Percentiles rank a stretch among this genome's conserved stretches.
Evolutionary conservation across 176 grass and related monocot species (phyloP).

Genomic region (Chrysopogon serrulatus): DNA sequence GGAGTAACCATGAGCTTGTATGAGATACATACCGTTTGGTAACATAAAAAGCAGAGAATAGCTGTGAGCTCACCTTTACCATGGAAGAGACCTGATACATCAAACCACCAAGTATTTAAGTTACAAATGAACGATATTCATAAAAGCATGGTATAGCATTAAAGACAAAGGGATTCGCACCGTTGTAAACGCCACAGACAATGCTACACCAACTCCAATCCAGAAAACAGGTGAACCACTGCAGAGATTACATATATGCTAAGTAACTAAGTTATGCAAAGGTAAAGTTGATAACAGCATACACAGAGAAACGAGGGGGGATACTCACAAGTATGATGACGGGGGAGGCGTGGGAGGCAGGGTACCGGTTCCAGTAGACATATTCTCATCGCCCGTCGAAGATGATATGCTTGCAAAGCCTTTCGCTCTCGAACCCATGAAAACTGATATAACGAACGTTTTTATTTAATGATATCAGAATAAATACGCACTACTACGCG

Average conservation of each 20-base stretch:
- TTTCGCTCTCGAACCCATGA: conserved; percentile 42
- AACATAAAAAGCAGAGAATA: conserved; percentile 7
- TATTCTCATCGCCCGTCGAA: conserved; percentile 38
- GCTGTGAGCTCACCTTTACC: conserved; percentile 78
- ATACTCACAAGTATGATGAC: conserved; percentile 49
- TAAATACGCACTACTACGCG: background rate
- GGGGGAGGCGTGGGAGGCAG: conserved; percentile 45
- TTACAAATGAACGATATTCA: conserved; percentile 4
- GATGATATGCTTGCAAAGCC: conserved; percentile 66
- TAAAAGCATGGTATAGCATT: conserved; percentile 27
- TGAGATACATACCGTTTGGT: conserved; percentile 22
- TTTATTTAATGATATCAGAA: conserved; percentile 5
- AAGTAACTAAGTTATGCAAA: background rate
- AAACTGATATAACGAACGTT: conserved; percentile 1
- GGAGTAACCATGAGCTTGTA: background rate
- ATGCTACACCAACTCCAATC: conserved; percentile 90
- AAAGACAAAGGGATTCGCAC: conserved; percentile 40
- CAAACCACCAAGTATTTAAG: conserved; percentile 20
- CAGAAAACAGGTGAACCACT: conserved; percentile 96
- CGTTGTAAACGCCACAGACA: conserved; percentile 71
- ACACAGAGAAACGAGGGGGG: background rate
- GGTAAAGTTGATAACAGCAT: background rate
- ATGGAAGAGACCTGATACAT: conserved; percentile 61
- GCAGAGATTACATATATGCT: conserved; percentile 25
- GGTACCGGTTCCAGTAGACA: conserved; percentile 48